Evolutionary conservation across 2,329 filamentous ascomycete species (phyloP).

Genomic region (Alternaria brassicicola): DNA sequence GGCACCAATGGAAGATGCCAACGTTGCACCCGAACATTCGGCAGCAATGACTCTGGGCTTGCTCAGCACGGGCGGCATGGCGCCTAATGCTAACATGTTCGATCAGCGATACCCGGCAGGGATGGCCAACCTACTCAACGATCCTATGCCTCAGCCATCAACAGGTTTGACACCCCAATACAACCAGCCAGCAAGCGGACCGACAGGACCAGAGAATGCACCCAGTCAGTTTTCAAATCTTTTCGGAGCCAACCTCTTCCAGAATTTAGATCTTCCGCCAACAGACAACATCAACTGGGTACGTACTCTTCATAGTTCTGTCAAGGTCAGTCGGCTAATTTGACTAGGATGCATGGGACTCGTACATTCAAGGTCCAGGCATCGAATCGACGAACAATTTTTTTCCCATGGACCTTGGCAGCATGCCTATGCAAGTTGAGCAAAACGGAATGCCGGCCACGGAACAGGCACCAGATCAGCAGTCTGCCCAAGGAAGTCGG

Average conservation of each 20-base stretch:
- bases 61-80: constrained; percentile 67
- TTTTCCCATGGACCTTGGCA: constrained; percentile 53
- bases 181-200: constrained; percentile 41
- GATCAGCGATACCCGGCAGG: constrained; percentile 48
- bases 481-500: constrained; percentile 26
- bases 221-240: constrained; percentile 62
- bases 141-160: constrained; percentile 39
- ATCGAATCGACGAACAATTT: constrained; percentile 51
- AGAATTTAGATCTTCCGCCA: constrained; percentile 61
- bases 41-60: constrained; percentile 75
- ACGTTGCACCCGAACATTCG: constrained; percentile 64
- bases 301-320: constrained; percentile 41
- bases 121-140: constrained; percentile 48
- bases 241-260: constrained; percentile 57
- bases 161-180: constrained; percentile 44
- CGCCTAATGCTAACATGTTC: constrained; percentile 56
- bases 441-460: constrained; percentile 23
- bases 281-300: constrained; percentile 66
- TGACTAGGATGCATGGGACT: constrained; percentile 66
- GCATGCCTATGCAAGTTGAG: constrained; percentile 44
- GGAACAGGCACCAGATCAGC: constrained; percentile 18
- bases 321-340: constrained; percentile 13
- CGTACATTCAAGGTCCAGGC: constrained; percentile 67
- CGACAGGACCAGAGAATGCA: constrained; percentile 46
- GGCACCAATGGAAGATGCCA: constrained; percentile 58